A percentile compares a stretch with the other conserved stretches of the same genome.
Evolutionary conservation across 2,329 filamentous ascomycete species (phyloP).

Genomic region (Colletotrichum ledebouriae): DNA sequence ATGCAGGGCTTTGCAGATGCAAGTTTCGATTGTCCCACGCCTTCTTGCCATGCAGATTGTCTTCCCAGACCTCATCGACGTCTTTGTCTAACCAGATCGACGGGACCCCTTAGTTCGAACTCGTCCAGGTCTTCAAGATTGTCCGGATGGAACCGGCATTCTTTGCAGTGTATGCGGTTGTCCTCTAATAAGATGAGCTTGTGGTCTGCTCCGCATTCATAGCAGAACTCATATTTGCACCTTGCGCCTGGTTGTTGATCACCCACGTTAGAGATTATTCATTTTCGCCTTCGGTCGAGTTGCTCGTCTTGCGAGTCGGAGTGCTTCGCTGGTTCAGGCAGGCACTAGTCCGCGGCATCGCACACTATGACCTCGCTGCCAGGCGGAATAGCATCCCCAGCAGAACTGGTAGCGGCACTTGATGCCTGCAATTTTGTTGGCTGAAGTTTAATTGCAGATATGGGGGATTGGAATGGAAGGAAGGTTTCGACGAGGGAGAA

Average conservation of each 20-base stretch:
- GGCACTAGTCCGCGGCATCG: constrained; percentile 32
- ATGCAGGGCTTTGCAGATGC: too few relatives aligned
- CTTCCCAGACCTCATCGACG: too few relatives aligned
- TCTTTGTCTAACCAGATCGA: too few relatives aligned
- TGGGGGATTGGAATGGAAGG: too few relatives aligned
- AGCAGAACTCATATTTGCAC: constrained; percentile 52
- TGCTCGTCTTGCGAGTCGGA: not conserved
- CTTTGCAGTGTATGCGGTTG: constrained; percentile 49
- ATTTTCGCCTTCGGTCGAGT: too few relatives aligned
- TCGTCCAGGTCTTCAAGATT: constrained; percentile 37
- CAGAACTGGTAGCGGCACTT: constrained; percentile 54
- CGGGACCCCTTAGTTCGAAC: too few relatives aligned
- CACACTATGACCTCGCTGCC: constrained; percentile 42
- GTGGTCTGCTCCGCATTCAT: constrained; percentile 54
- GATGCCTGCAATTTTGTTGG: constrained; percentile 48
- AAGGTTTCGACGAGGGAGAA: too few relatives aligned
- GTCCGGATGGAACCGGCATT: constrained; percentile 50
- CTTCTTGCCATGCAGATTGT: too few relatives aligned
- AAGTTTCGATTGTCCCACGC: too few relatives aligned
- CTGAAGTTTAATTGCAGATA: not conserved
- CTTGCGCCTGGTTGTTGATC: constrained; percentile 45
- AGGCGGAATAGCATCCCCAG: constrained; percentile 49
- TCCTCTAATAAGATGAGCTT: constrained; percentile 50
- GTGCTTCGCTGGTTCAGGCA: not conserved
- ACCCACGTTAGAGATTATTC: constrained; percentile 13